These are phyloP conservation scores for Brachypodium distachyon DNA, from an alignment of 202 grass and related monocot genomes.

Conservation along the genomic window DNA sequence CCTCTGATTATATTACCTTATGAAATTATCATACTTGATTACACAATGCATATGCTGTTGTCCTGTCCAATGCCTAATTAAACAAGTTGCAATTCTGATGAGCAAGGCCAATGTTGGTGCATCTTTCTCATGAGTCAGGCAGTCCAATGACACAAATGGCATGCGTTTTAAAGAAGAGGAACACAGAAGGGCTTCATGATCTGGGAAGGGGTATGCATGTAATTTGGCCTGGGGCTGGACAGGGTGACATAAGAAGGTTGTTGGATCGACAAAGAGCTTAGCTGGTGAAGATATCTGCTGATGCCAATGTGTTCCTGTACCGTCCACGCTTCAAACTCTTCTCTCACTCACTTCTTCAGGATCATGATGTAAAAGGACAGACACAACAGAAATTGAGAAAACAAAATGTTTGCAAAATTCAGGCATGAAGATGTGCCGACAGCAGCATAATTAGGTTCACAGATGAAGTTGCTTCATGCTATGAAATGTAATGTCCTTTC, in stretches of 20 bases:
- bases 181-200: neutral
- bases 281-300: slow-evolving; percentile 29
- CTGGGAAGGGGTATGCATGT: neutral
- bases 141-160: neutral
- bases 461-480: no score
- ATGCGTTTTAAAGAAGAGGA: neutral
- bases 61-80: neutral
- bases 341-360: neutral
- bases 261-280: slow-evolving; percentile 11
- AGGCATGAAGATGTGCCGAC: neutral
- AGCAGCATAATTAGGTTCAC: no score
- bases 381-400: neutral
- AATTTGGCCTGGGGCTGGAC: neutral
- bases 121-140: neutral
- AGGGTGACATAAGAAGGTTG: slow-evolving; percentile 9
- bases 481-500: neutral
- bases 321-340: slow-evolving; percentile 1
- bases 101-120: neutral
- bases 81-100: neutral
- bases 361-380: neutral
- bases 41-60: neutral
- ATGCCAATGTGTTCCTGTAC: neutral
- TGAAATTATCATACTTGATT: no score
- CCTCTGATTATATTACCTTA: no score
- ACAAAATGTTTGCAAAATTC: neutral